phyloP scores from a whole-genome alignment of 352 stramenopile species.

The Achlya hypogyna region DNA sequence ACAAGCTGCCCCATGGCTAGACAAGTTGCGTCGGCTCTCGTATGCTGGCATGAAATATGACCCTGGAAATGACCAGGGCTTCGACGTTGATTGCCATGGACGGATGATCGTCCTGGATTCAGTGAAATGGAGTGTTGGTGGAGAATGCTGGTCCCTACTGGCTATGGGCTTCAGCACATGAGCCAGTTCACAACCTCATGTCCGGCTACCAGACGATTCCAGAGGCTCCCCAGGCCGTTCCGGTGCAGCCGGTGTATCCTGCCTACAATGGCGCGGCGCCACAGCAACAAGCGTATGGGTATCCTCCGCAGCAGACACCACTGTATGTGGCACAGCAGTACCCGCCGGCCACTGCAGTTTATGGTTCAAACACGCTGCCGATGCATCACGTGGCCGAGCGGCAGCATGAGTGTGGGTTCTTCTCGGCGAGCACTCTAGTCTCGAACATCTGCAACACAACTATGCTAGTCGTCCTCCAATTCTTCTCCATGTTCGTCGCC shows the following conservation, averaged over 20 bases:
- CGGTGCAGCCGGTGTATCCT: conserved; percentile 1
- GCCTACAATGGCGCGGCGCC: neutral
- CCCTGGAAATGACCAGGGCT: no score
- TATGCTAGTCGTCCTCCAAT: neutral
- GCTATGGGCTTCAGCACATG: no score
- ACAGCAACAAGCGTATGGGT: neutral
- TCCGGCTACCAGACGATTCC: neutral
- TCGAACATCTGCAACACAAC: neutral
- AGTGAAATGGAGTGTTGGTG: neutral
- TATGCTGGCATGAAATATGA: no score
- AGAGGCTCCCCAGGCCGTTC: neutral
- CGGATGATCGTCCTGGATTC: no score
- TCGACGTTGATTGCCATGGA: no score
- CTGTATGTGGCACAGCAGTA: neutral
- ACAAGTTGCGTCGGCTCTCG: no score
- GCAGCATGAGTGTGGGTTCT: conserved; percentile 1
- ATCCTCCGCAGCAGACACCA: neutral
- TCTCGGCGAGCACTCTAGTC: neutral
- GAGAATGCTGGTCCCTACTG: neutral
- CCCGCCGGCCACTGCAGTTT: neutral
- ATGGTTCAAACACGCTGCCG: neutral
- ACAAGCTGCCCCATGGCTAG: no score
- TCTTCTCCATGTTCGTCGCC: neutral
- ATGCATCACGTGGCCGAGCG: neutral
- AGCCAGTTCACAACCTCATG: no score